phyloP scores from a whole-genome alignment of 352 stramenopile species.

The Globisporangium alternatum region DNA sequence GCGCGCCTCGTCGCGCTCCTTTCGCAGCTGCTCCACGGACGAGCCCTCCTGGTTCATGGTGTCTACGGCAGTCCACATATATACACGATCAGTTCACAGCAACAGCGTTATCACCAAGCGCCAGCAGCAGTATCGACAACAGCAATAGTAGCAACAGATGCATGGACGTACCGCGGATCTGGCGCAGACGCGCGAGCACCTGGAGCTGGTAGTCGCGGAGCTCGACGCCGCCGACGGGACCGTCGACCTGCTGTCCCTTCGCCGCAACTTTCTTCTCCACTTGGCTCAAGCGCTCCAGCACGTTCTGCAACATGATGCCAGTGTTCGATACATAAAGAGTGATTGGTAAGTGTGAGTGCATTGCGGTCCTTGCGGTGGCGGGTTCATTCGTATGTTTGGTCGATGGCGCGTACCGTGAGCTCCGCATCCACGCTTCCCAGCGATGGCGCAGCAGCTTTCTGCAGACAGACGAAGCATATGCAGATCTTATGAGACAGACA shows the following conservation, averaged over 20 bases:
- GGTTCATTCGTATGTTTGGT: not conserved
- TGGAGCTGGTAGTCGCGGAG: constrained; percentile 70
- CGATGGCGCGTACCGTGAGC: constrained; percentile 5
- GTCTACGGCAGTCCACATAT: constrained; percentile 25
- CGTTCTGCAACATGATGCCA: constrained; percentile 23
- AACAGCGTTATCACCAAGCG: not conserved
- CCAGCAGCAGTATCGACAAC: not conserved
- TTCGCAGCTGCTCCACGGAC: constrained; percentile 55
- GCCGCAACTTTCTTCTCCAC: constrained; percentile 44
- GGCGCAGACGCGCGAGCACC: constrained; percentile 53
- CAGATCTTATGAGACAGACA: not conserved
- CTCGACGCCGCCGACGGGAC: constrained; percentile 55
- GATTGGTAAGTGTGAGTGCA: not conserved
- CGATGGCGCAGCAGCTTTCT: not conserved
- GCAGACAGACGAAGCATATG: not conserved
- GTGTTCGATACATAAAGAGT: not conserved
- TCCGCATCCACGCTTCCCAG: constrained; percentile 8
- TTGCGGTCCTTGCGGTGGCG: not conserved
- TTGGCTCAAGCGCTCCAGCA: constrained; percentile 43
- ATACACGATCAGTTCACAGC: not conserved
- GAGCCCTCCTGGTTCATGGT: constrained; percentile 63
- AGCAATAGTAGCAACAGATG: not conserved
- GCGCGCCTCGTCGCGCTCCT: constrained; percentile 57
- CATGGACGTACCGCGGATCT: constrained; percentile 41
- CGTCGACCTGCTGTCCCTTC: constrained; percentile 37